phyloP scores from a whole-genome alignment of 1,284 basidiomycete genomes.

The Mycena sp. region DNA sequence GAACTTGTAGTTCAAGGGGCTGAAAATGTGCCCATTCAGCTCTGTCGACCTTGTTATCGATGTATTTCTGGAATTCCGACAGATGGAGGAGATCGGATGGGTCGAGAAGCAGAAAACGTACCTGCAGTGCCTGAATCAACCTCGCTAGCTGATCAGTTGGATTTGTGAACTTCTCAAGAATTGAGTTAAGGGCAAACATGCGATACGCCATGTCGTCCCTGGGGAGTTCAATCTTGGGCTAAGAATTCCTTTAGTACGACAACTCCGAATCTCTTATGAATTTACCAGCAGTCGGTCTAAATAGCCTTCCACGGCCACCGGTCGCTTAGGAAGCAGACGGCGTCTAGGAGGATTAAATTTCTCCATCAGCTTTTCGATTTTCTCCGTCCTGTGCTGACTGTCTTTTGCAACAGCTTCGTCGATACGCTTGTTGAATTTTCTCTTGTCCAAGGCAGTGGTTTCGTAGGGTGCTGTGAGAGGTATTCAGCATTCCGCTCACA shows the following conservation, averaged over 20 bases:
- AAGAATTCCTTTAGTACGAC: background rate
- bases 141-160: background rate
- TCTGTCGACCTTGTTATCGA: background rate
- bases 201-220: background rate
- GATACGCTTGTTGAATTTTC: background rate
- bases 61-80: background rate
- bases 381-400: background rate
- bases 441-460: background rate
- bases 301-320: too few relatives aligned
- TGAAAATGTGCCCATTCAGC: too few relatives aligned
- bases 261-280: background rate
- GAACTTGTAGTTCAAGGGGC: background rate
- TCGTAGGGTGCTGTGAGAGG: background rate
- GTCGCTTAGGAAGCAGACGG: background rate
- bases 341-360: background rate
- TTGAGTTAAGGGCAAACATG: background rate
- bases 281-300: slow-evolving; percentile 1
- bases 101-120: background rate
- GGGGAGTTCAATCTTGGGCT: background rate
- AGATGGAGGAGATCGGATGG: background rate
- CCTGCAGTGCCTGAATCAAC: background rate
- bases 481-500: background rate
- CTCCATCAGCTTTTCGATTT: slow-evolving; percentile 1
- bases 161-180: background rate
- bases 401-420: background rate